Base-by-base conservation (phyloP, 2,329 filamentous ascomycete species). In the Aureobasidium sp. region DNA sequence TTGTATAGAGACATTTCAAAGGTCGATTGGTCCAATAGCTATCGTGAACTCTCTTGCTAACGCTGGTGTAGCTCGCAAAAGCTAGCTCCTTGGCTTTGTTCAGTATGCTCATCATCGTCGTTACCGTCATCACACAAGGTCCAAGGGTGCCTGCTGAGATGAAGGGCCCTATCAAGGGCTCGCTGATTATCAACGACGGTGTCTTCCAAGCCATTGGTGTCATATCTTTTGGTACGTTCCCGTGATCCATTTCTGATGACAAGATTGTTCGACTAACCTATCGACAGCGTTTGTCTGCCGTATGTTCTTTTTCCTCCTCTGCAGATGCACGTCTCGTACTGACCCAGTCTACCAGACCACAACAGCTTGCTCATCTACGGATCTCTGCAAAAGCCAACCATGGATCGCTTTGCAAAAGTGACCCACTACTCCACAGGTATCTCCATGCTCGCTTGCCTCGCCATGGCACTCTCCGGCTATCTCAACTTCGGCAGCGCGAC, bases 301-400 rank as follows among this genome's bases (percentile, higher is more conserved):
- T 78, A 76, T 57, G 74, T 42, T 24, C 8, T 14, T 22, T 14
- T 22, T n/a, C 3, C 7, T 16, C 16, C 1, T 14, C 3, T 12
- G 11, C 3, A 39, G 5, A 27, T 56, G 24, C 38, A 41, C n/a
- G 51, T 25, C 5, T 6, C 16, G 7, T 50, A 21, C 55, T 56
- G 19, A 56, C 38, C 10, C 14, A 30, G 53, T 34, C 14, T 32
- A 6, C 34, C 60, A 79, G 76, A 98, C 67, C 93, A 98, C 74
- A 98, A 98, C 73, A 95, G 89, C 48, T 84, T 98, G 56, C 79
- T 98, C 53, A 98, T 98, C 66, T 98, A 98, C 71, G 91, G 91
- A 60, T 97, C 91, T 2, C 80, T 98, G 57, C 85, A 86, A 62
- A 96, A 87, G 48, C 93, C 93, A 1, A 98, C 93, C 1, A 86